These are phyloP conservation scores for Tephrocybe sp. DNA, from an alignment of 768 basidiomycete species.

Conservation along the genomic window DNA sequence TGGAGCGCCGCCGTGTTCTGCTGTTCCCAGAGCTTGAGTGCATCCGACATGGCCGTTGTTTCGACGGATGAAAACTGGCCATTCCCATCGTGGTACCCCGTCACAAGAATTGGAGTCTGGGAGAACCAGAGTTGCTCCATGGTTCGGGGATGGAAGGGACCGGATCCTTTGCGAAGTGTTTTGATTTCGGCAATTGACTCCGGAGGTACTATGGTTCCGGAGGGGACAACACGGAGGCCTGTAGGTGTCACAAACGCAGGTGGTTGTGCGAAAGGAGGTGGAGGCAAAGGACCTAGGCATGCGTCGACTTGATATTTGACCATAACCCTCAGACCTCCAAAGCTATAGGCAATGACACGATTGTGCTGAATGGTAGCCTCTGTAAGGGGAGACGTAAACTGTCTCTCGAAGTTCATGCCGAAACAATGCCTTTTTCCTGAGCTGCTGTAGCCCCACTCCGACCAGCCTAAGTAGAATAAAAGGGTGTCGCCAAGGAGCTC, in stretches of 20 bases:
- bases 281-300: constrained; percentile 13
- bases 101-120: constrained; percentile 17
- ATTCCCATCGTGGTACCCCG: constrained; percentile 19
- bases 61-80: constrained; percentile 16
- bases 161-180: constrained; percentile 10
- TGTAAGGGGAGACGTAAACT: constrained; percentile 15
- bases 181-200: constrained; percentile 21
- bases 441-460: constrained; percentile 7
- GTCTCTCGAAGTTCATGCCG: constrained; percentile 18
- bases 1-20: constrained; percentile 12
- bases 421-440: background rate
- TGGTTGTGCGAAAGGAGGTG: background rate
- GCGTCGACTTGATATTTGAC: constrained; percentile 31
- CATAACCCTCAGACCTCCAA: constrained; percentile 27
- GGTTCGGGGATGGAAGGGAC: constrained; percentile 1
- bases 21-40: constrained; percentile 15
- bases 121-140: constrained; percentile 23
- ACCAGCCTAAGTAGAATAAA: constrained; percentile 21
- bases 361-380: constrained; percentile 17
- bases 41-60: constrained; percentile 2
- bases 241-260: constrained; percentile 8
- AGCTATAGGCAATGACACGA: constrained; percentile 17
- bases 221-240: constrained; percentile 8
- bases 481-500: constrained; percentile 17
- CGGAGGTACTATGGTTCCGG: constrained; percentile 12